Base-by-base conservation (phyloP, 768 basidiomycete species). In the Mycena alexandri region DNA sequence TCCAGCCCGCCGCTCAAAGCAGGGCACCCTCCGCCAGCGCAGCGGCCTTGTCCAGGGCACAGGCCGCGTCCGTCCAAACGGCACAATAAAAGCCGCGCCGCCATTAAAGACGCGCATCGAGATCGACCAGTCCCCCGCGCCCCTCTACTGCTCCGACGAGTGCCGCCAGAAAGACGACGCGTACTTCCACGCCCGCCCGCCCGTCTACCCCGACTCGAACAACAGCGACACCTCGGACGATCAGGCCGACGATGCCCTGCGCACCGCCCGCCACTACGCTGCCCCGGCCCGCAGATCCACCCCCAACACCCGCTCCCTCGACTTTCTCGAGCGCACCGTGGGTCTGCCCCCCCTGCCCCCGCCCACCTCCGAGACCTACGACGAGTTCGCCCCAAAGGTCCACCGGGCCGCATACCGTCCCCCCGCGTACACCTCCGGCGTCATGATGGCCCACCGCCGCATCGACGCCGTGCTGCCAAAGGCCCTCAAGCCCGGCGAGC, bases 61-160 rank as follows among this genome's bases (percentile, higher is more conserved):
- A 0, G 89, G 88, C 61, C 86, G 89, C 51, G 82, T 87, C 19
- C 88, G 87, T 72, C 86, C 83, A 51, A 89, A 87, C 67, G 86
- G 86, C 74, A 80, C 87, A 5, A 78, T 85, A 75, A 89, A 87
- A 77, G 61, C 74, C 69, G 46, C 68, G n/a, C 81, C 68, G n/a
- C 81, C 80, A 2, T 65, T 81, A 48, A 86, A 87, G 75, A 83
- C 86, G 47, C 88, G 88, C 51, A 88, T 88, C 13, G 83, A 93
- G 79, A 93, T 94, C 80, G 92, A 93, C 80, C 92, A 92, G 76
- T 83, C 84, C 1, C 93, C 92, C n/a, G 88, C 87, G 1, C 93
- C 93, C 21, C 85, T 94, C 65, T 94, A 95, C 80, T 95, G 93
- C 79, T 94, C 93, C 1, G 91, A 93, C 68, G 86, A 90, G 73